Evolutionary conservation across 78 protist genomes (phyloP).

Genomic region (Mantamonas sphyraenae): DNA sequence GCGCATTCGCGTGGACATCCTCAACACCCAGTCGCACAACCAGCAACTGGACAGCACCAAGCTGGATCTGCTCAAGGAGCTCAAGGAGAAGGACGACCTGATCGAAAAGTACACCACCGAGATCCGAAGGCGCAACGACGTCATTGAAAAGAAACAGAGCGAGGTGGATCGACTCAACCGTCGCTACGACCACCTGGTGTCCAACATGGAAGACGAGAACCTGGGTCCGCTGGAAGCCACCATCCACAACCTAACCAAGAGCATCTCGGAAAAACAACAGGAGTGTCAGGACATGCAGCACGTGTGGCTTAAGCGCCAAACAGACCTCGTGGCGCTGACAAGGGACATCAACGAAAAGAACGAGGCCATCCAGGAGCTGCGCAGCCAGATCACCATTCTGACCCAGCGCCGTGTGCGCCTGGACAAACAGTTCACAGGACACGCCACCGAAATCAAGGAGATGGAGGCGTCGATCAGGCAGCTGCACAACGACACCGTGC

Average conservation of each 20-base stretch:
- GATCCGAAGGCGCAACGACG: conserved; percentile 35
- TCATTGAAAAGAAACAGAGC: conserved; percentile 46
- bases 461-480: background rate
- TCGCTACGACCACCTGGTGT: conserved; percentile 26
- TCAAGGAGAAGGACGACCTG: conserved; percentile 15
- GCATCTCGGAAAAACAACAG: background rate
- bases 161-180: conserved; percentile 48
- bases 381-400: conserved; percentile 12
- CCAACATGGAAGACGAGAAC: conserved; percentile 9
- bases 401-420: conserved; percentile 11
- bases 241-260: conserved; percentile 27
- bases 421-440: background rate
- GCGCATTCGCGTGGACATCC: conserved; percentile 36
- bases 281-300: conserved; percentile 24
- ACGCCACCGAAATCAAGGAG: background rate
- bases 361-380: conserved; percentile 9
- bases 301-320: conserved; percentile 30
- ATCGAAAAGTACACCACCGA: conserved; percentile 40
- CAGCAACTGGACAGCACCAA: background rate
- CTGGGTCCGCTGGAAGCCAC: conserved; percentile 65
- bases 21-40: conserved; percentile 30
- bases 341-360: background rate
- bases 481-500: conserved; percentile 22
- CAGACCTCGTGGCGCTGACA: conserved; percentile 25
- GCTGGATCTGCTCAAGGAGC: background rate